Evolutionary conservation across 176 grass and related monocot species (phyloP).

Genomic region (Bonia amplexicaulis): DNA sequence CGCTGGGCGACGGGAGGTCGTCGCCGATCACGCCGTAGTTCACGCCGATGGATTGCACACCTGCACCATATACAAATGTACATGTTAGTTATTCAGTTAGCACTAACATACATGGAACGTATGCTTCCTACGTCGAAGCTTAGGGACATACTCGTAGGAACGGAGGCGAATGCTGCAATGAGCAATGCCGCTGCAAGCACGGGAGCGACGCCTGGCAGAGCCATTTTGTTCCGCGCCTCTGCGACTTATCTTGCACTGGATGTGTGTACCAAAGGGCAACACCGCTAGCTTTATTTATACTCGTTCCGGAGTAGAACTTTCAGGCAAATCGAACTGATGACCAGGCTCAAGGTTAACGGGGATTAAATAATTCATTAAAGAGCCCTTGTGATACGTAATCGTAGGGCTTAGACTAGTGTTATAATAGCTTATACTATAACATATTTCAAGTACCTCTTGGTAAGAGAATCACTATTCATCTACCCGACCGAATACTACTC

Average conservation of each 20-base stretch:
- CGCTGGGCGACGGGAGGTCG: conserved; percentile 29
- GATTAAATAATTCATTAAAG: no score
- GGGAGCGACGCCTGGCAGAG: not conserved
- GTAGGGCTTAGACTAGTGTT: no score
- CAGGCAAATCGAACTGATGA: not conserved
- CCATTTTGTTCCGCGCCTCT: not conserved
- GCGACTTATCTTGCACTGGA: not conserved
- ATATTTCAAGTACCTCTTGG: no score
- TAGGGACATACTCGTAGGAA: not conserved
- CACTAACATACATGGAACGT: not conserved
- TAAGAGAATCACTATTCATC: no score
- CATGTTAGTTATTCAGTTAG: not conserved
- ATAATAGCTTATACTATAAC: no score
- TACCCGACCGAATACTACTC: no score
- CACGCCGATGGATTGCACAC: conserved; percentile 44
- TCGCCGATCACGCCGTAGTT: conserved; percentile 39
- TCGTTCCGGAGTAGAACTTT: not conserved
- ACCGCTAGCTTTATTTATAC: not conserved
- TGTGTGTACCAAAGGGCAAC: not conserved
- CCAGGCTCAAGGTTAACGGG: not conserved
- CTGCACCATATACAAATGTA: not conserved
- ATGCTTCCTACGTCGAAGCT: not conserved
- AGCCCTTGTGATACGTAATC: no score
- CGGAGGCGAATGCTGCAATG: not conserved
- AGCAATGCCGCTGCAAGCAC: not conserved